Evolutionary conservation across 768 basidiomycete species (phyloP).

Genomic region (Rhizopogon sp.): DNA sequence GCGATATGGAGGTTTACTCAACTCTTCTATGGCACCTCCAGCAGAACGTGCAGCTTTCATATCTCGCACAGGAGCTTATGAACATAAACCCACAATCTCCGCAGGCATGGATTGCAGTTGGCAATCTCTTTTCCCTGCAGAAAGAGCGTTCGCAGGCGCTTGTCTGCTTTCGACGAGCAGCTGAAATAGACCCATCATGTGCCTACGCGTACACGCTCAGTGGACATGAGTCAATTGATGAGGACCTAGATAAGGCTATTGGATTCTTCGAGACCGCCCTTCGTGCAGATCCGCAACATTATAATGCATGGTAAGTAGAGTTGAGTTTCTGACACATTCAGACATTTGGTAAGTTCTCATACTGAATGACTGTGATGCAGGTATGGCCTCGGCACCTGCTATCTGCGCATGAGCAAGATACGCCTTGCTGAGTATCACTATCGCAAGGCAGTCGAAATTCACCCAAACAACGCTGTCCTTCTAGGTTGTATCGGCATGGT

Average conservation of each 20-base stretch:
- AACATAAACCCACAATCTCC: conserved; percentile 77
- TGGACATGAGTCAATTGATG: conserved; percentile 95
- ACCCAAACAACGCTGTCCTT: conserved; percentile 93
- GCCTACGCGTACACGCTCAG: conserved; percentile 96
- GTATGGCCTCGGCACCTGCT: conserved; percentile 99
- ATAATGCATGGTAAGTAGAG: conserved; percentile 89
- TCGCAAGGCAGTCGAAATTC: conserved; percentile 86
- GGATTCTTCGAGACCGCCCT: conserved; percentile 90
- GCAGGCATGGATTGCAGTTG: conserved; percentile 94
- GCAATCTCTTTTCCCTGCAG: conserved; percentile 92
- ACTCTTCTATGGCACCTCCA: conserved; percentile 95
- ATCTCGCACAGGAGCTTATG: conserved; percentile 89
- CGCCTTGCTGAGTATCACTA: conserved; percentile 96
- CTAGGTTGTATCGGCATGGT: conserved; percentile 96
- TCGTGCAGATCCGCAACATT: conserved; percentile 87
- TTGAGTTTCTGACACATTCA: background rate
- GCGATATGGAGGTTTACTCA: conserved; percentile 95
- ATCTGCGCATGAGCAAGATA: conserved; percentile 90
- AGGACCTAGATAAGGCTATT: conserved; percentile 89
- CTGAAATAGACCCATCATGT: conserved; percentile 82
- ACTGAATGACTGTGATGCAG: conserved; percentile 41
- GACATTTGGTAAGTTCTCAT: background rate
- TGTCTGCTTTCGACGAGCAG: conserved; percentile 90
- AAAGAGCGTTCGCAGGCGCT: conserved; percentile 92
- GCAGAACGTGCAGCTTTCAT: conserved; percentile 78